A percentile compares a stretch with the other conserved stretches of the same genome.
phyloP scores from a whole-genome alignment of 768 basidiomycete genomes.

The Agaricus sinodeliciosus region DNA sequence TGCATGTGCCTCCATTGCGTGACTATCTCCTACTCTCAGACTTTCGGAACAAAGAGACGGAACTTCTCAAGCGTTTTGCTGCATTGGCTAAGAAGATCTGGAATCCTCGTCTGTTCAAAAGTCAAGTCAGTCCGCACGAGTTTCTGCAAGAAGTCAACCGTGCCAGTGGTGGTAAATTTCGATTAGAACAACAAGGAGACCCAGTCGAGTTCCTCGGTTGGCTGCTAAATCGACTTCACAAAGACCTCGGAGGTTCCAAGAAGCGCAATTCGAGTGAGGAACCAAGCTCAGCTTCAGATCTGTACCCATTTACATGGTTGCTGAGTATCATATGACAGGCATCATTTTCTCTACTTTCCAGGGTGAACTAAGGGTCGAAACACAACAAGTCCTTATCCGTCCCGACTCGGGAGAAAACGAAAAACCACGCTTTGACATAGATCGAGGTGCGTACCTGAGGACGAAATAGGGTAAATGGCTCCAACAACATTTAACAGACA shows the following conservation, averaged over 20 bases:
- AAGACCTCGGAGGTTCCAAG: conserved; percentile 91
- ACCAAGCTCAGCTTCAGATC: not conserved
- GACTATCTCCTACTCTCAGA: conserved; percentile 79
- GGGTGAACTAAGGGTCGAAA: conserved; percentile 88
- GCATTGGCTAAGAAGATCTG: conserved; percentile 88
- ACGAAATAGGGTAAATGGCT: conserved; percentile 7
- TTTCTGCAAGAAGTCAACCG: conserved; percentile 95
- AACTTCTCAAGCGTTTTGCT: conserved; percentile 85
- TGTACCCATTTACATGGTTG: conserved; percentile 10
- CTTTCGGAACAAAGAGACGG: conserved; percentile 69
- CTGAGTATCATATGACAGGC: conserved; percentile 38
- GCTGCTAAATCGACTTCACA: conserved; percentile 90
- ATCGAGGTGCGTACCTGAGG: conserved; percentile 59
- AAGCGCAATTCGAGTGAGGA: conserved; percentile 82
- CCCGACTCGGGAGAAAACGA: conserved; percentile 67
- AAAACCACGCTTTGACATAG: conserved; percentile 90
- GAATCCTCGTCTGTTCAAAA: conserved; percentile 96
- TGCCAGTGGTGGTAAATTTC: conserved; percentile 85
- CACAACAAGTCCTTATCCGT: conserved; percentile 86
- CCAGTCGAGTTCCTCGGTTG: conserved; percentile 95
- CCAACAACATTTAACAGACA: conserved; percentile 45
- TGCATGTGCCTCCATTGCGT: conserved; percentile 87
- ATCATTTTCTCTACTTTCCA: conserved; percentile 93
- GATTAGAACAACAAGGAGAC: conserved; percentile 91
- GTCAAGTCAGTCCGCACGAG: conserved; percentile 98